Evolutionary conservation across 352 stramenopile genomes (phyloP).

Genomic region (Elongisporangium senticosum): DNA sequence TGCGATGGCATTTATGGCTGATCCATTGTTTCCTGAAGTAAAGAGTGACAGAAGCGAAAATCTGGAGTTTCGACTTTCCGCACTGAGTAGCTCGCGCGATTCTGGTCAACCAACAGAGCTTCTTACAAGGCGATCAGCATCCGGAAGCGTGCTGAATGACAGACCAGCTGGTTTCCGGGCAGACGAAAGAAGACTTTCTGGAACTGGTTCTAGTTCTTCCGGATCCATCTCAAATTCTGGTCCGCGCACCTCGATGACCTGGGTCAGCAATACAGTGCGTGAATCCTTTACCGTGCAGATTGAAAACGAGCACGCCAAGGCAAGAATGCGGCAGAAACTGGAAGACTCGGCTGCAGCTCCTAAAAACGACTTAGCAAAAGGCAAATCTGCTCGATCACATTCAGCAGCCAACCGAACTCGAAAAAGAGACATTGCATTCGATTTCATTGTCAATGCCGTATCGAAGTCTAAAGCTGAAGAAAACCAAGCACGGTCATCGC

Average conservation of each 20-base stretch:
- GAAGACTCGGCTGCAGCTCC: constrained; percentile 21
- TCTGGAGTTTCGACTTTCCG: not conserved
- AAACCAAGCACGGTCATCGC: constrained; percentile 11
- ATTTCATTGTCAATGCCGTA: constrained; percentile 38
- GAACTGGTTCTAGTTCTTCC: not conserved
- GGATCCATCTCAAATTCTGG: not conserved
- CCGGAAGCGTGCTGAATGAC: constrained; percentile 3
- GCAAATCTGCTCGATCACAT: constrained; percentile 4
- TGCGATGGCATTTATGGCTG: constrained; percentile 27
- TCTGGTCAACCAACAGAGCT: constrained; percentile 1
- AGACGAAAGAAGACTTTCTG: constrained; percentile 15
- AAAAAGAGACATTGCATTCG: constrained; percentile 65
- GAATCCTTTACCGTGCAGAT: constrained; percentile 48
- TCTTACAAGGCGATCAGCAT: constrained; percentile 2
- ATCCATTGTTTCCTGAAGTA: constrained; percentile 8
- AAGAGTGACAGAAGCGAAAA: not conserved
- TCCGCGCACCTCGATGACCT: constrained; percentile 13
- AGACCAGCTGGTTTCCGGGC: constrained; percentile 1
- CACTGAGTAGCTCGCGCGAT: not conserved
- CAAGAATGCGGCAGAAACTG: constrained; percentile 57
- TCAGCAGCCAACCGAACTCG: constrained; percentile 23
- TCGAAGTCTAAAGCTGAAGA: constrained; percentile 23
- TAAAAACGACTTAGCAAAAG: not conserved
- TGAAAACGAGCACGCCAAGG: constrained; percentile 55
- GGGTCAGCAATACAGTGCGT: constrained; percentile 23